A percentile compares a stretch with the other conserved stretches of the same genome.
Conservation (phyloP, 2,329 filamentous ascomycete species). For the Coniochaeta sp. region DNA sequence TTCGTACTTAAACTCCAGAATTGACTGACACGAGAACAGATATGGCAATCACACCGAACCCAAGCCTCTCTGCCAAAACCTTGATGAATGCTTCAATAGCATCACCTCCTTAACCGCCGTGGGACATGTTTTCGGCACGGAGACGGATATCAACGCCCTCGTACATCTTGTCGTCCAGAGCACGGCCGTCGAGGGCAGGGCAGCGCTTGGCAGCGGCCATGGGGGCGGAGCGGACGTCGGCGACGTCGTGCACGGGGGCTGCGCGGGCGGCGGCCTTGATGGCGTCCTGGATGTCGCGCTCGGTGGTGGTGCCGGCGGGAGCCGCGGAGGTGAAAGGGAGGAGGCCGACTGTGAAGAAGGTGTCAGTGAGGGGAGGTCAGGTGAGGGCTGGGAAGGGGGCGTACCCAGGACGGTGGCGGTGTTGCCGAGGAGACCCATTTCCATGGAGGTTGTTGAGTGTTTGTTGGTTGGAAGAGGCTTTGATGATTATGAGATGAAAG, state of each 20-base stretch:
- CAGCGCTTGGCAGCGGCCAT: slow-evolving; percentile 2
- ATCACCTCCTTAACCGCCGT: not conserved
- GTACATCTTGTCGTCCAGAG: slow-evolving; percentile 2
- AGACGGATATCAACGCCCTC: slow-evolving; percentile 4
- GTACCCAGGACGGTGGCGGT: not conserved
- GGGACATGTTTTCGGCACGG: slow-evolving; percentile 1
- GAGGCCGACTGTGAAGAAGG: not conserved
- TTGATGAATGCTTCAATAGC: too few relatives aligned
- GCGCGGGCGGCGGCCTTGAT: slow-evolving; percentile 2
- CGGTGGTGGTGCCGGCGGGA: not conserved
- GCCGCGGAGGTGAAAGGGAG: not conserved
- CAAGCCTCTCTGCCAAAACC: too few relatives aligned
- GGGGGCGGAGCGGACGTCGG: not conserved
- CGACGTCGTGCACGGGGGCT: not conserved
- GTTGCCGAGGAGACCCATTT: not conserved
- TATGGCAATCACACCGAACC: too few relatives aligned
- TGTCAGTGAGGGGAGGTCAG: not conserved
- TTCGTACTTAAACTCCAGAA: too few relatives aligned
- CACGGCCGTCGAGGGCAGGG: slow-evolving; percentile 2
- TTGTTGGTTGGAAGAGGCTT: not conserved
- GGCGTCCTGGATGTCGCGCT: slow-evolving; percentile 1
- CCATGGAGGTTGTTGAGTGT: not conserved
- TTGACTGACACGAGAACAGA: too few relatives aligned
- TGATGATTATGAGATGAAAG: not conserved
- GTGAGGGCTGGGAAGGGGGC: not conserved